These are phyloP conservation scores for Ramalina intermedia DNA, from an alignment of 495 filamentous ascomycete species.

Conservation along the genomic window DNA sequence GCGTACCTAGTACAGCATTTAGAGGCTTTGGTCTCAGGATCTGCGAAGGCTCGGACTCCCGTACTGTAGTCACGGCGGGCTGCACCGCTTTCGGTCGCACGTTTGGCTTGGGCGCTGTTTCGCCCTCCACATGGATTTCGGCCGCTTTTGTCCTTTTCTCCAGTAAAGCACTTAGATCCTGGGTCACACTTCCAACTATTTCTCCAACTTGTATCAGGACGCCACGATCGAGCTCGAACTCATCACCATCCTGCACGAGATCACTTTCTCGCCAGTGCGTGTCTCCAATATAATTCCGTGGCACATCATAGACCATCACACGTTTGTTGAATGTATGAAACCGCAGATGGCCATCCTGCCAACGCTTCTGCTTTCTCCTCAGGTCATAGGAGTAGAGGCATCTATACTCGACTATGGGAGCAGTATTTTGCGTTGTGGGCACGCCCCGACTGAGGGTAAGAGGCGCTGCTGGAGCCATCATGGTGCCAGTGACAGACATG, in stretches of 20 bases:
- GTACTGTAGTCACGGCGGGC: slow-evolving; percentile 1
- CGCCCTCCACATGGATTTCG: slow-evolving; percentile 20
- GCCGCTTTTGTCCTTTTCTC: slow-evolving; percentile 41
- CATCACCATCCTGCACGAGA: slow-evolving; percentile 59
- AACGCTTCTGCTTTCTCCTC: slow-evolving; percentile 73
- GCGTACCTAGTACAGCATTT: slow-evolving; percentile 43
- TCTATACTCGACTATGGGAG: slow-evolving; percentile 60
- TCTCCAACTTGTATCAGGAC: slow-evolving; percentile 70
- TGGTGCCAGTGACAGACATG: background rate
- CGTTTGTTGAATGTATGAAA: slow-evolving; percentile 88
- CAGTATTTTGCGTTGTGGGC: slow-evolving; percentile 45
- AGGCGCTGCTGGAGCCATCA: background rate
- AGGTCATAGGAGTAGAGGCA: slow-evolving; percentile 81
- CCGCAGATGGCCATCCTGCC: slow-evolving; percentile 80
- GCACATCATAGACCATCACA: slow-evolving; percentile 77
- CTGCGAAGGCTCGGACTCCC: slow-evolving; percentile 9
- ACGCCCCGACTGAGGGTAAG: slow-evolving; percentile 11
- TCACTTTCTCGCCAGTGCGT: slow-evolving; percentile 60
- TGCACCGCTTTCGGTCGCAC: background rate
- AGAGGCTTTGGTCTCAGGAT: slow-evolving; percentile 34
- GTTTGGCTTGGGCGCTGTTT: slow-evolving; percentile 13
- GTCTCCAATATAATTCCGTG: slow-evolving; percentile 70
- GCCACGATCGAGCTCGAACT: slow-evolving; percentile 63
- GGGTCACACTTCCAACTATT: slow-evolving; percentile 50
- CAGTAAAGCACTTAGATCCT: slow-evolving; percentile 60